Evolutionary conservation across 2,329 filamentous ascomycete genomes (phyloP).

Genomic region (Fonsecaea erecta): DNA sequence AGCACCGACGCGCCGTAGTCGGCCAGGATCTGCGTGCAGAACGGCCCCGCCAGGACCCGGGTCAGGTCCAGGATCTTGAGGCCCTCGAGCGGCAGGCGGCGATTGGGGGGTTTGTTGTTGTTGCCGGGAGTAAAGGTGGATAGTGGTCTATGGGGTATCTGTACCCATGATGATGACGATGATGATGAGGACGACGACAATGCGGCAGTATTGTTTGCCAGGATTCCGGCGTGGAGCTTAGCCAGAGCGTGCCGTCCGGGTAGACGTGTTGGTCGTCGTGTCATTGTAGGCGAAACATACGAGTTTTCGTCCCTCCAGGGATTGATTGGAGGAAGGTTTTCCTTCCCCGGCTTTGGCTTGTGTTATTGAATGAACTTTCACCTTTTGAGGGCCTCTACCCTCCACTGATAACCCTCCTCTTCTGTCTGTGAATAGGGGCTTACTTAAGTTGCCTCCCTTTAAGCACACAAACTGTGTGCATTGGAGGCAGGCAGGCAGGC

Average conservation of each 20-base stretch:
- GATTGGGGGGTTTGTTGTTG: background rate
- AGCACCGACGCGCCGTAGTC: constrained; percentile 40
- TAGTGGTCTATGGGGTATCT: background rate
- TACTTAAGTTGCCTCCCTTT: background rate
- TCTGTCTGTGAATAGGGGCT: no score
- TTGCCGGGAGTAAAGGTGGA: background rate
- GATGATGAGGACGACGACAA: no score
- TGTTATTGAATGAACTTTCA: no score
- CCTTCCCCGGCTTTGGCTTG: no score
- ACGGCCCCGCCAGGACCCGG: constrained; percentile 35
- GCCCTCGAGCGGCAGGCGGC: constrained; percentile 20
- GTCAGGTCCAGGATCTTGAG: constrained; percentile 34
- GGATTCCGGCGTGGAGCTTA: background rate
- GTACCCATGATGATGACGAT: background rate
- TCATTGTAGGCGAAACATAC: constrained; percentile 8
- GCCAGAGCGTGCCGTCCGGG: background rate
- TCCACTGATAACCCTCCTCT: no score
- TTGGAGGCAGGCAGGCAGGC: background rate
- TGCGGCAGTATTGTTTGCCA: background rate
- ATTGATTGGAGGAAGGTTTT: no score
- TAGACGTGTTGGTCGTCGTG: constrained; percentile 2
- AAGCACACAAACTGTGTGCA: background rate
- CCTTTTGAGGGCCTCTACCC: no score
- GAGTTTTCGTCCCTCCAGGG: no score
- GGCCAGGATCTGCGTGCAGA: constrained; percentile 36